Conservation (phyloP, 83 land plant species). For the Thuja plicata region DNA sequence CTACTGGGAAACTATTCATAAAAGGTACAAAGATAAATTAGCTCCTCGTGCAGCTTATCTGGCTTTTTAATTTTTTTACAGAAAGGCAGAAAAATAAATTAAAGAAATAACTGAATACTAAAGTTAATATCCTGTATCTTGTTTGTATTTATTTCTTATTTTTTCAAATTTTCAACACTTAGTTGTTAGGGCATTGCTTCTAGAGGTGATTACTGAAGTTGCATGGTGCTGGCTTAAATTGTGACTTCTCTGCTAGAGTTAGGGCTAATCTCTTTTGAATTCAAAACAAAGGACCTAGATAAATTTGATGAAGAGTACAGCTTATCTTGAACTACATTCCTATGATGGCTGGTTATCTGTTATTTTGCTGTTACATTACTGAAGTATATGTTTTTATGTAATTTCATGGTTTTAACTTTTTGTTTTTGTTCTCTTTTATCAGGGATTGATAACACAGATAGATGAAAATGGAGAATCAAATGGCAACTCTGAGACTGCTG, state of each 20-base stretch:
- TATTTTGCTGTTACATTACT: background rate
- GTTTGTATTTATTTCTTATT: background rate
- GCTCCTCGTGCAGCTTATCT: background rate
- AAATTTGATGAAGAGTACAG: background rate
- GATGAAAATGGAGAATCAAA: constrained; percentile 35
- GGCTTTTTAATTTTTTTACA: background rate
- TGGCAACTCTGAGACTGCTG: constrained; percentile 20
- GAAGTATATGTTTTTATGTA: background rate
- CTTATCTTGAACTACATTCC: background rate
- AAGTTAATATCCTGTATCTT: background rate
- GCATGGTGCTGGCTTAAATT: background rate
- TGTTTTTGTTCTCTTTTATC: background rate
- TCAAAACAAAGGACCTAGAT: background rate
- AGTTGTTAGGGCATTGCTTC: background rate
- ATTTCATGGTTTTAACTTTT: background rate
- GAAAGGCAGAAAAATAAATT: too few species aligned
- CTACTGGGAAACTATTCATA: background rate
- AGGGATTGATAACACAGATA: constrained; percentile 41
- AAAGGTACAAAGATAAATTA: background rate
- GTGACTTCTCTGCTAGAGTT: background rate
- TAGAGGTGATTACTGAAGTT: background rate
- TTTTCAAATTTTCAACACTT: background rate
- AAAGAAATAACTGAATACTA: too few species aligned
- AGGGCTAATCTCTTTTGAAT: background rate
- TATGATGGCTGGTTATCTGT: background rate